Percentiles rank a stretch among this genome's conserved stretches.
Conservation (phyloP, 331 rosid genomes). For the Cucumis variabilis region DNA sequence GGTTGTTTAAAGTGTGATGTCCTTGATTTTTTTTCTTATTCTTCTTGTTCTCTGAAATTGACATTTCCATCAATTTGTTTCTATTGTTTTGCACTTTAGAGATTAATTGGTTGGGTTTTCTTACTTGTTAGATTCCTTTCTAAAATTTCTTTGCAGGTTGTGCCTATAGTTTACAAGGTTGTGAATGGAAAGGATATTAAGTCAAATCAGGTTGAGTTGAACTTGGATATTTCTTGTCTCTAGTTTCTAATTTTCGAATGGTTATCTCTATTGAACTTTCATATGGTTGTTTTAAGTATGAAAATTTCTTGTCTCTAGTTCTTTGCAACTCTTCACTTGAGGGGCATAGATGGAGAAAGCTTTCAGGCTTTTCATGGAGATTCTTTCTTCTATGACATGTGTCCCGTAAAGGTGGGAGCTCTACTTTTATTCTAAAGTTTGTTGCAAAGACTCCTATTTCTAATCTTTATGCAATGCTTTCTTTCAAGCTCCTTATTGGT, state of each 20-base stretch:
- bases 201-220: conserved; percentile 74
- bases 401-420: conserved; percentile 80
- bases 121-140: not conserved
- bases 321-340: conserved; percentile 86
- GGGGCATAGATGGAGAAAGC: conserved; percentile 64
- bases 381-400: conserved; percentile 87
- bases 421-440: not conserved
- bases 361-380: conserved; percentile 90
- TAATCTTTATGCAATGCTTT: not conserved
- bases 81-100: not conserved
- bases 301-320: conserved; percentile 38
- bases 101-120: not conserved
- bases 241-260: not conserved
- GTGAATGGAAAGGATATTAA: conserved; percentile 77
- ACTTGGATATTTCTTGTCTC: not conserved
- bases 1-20: conserved; percentile 49
- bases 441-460: not conserved
- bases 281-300: too few species aligned
- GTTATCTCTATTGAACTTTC: not conserved
- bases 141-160: conserved; percentile 60
- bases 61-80: not conserved
- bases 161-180: conserved; percentile 85
- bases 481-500: not conserved
- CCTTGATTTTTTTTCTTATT: not conserved
- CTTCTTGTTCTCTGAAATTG: not conserved